A percentile compares a stretch with the other conserved stretches of the same genome.
phyloP scores from a whole-genome alignment of 441 rosid genomes.

The Populus hybrid region DNA sequence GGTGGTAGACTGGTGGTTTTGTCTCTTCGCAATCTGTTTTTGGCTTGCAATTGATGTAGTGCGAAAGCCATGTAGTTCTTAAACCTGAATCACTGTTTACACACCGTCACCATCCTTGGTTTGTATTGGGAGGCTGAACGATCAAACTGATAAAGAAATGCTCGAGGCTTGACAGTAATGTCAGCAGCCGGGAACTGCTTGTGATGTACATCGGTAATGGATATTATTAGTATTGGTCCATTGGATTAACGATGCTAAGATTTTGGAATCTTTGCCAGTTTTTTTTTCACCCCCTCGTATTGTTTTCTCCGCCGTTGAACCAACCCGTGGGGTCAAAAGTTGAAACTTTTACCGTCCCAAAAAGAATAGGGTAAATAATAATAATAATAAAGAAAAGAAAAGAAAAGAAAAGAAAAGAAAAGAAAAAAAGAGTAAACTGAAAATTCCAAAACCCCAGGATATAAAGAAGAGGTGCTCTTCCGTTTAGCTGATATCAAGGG shows the following conservation, averaged over 20 bases:
- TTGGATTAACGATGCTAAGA: background rate
- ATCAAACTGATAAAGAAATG: background rate
- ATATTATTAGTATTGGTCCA: too few relatives aligned
- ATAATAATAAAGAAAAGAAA: too few relatives aligned
- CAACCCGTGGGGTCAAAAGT: background rate
- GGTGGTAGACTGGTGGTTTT: background rate
- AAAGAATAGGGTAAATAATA: too few relatives aligned
- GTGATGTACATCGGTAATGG: background rate
- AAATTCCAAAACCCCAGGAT: too few relatives aligned
- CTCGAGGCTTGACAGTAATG: background rate
- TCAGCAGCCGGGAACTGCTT: background rate
- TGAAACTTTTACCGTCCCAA: background rate
- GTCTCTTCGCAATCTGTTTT: background rate
- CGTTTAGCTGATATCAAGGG: background rate
- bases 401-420: too few relatives aligned
- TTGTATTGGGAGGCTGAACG: background rate
- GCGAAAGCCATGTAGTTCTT: conserved; percentile 8
- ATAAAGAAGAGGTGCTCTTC: too few relatives aligned
- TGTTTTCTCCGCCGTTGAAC: background rate
- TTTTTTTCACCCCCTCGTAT: too few relatives aligned
- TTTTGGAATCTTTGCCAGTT: background rate
- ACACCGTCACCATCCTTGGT: background rate
- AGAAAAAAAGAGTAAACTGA: background rate
- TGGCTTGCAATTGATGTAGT: conserved; percentile 8
- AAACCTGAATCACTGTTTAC: background rate